Evolutionary conservation across 1,284 basidiomycete species (phyloP).

Genomic region (Moesziomyces sp.): DNA sequence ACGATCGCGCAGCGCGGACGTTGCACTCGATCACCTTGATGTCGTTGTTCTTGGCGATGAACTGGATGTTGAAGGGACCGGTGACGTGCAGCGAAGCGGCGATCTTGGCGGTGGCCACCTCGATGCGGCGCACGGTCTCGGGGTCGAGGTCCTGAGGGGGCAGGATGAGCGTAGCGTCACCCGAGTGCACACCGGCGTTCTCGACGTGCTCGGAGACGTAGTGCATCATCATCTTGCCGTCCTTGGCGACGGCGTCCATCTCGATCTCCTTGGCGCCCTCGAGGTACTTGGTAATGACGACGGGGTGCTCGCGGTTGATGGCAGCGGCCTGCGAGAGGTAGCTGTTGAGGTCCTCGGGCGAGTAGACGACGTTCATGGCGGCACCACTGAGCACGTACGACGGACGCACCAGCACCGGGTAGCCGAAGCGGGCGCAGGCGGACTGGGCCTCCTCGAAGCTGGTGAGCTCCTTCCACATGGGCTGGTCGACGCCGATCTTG

Average conservation of each 20-base stretch:
- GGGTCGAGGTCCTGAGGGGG: slow-evolving; percentile 98
- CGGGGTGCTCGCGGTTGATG: slow-evolving; percentile 95
- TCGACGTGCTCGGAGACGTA: slow-evolving; percentile 99
- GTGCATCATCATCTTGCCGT: slow-evolving; percentile 98
- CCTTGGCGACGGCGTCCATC: slow-evolving; percentile 97
- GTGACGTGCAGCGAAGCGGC: slow-evolving; percentile 94
- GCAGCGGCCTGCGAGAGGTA: slow-evolving; percentile 96
- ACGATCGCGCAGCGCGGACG: slow-evolving; percentile 94
- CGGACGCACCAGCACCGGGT: slow-evolving; percentile 94
- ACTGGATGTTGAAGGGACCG: slow-evolving; percentile 99
- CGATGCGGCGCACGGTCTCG: slow-evolving; percentile 92
- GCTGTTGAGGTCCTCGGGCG: slow-evolving; percentile 85
- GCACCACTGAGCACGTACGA: slow-evolving; percentile 98
- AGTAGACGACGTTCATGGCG: slow-evolving; percentile 99
- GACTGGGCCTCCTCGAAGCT: slow-evolving; percentile 84
- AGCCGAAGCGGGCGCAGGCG: slow-evolving; percentile 72
- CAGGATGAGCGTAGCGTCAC: slow-evolving; percentile 96
- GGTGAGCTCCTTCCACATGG: slow-evolving; percentile 94
- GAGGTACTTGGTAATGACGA: slow-evolving; percentile 98
- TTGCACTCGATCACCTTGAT: slow-evolving; percentile 99
- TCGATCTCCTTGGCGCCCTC: slow-evolving; percentile 99
- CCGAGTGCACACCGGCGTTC: slow-evolving; percentile 97
- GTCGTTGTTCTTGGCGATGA: slow-evolving; percentile 99
- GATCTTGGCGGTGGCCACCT: slow-evolving; percentile 96
- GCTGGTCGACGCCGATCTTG: slow-evolving; percentile 97